Evolutionary conservation across 208 protist genomes (phyloP).

Genomic region (Wallacemonas collosoma): DNA sequence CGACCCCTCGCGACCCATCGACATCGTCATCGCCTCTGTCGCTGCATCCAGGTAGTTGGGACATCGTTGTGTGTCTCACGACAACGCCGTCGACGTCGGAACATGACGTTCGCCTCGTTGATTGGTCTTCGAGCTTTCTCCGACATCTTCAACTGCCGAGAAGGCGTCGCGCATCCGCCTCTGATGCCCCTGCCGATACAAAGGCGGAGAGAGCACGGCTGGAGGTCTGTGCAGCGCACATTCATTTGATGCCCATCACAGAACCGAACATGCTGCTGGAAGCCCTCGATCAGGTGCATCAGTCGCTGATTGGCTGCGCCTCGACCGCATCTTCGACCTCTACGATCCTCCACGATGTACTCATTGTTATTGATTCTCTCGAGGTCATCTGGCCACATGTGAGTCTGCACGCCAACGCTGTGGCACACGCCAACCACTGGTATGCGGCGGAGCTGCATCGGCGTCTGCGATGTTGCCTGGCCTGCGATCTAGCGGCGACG

Average conservation of each 20-base stretch:
- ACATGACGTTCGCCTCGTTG: not conserved
- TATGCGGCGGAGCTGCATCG: slow-evolving; percentile 45
- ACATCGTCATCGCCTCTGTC: not conserved
- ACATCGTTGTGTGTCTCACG: slow-evolving; percentile 1
- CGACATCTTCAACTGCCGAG: not conserved
- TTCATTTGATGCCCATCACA: slow-evolving; percentile 28
- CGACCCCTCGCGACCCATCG: not conserved
- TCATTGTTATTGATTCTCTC: slow-evolving; percentile 30
- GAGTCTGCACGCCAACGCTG: slow-evolving; percentile 5
- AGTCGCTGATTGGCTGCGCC: not conserved
- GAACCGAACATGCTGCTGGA: slow-evolving; percentile 42
- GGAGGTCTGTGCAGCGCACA: slow-evolving; percentile 30
- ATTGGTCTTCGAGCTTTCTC: not conserved
- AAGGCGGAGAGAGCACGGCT: slow-evolving; percentile 11
- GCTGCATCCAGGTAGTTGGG: slow-evolving; percentile 11
- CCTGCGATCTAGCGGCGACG: not conserved
- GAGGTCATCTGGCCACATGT: slow-evolving; percentile 22
- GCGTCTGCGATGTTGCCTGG: slow-evolving; percentile 31
- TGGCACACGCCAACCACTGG: slow-evolving; percentile 35
- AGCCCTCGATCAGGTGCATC: slow-evolving; percentile 24
- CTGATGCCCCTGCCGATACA: not conserved
- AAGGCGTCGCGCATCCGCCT: no score
- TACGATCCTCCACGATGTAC: slow-evolving; percentile 21
- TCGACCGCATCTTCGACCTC: not conserved
- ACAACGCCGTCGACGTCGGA: not conserved